phyloP scores from a whole-genome alignment of 495 filamentous ascomycete species.

The Hypoxylon lienhwacheense region DNA sequence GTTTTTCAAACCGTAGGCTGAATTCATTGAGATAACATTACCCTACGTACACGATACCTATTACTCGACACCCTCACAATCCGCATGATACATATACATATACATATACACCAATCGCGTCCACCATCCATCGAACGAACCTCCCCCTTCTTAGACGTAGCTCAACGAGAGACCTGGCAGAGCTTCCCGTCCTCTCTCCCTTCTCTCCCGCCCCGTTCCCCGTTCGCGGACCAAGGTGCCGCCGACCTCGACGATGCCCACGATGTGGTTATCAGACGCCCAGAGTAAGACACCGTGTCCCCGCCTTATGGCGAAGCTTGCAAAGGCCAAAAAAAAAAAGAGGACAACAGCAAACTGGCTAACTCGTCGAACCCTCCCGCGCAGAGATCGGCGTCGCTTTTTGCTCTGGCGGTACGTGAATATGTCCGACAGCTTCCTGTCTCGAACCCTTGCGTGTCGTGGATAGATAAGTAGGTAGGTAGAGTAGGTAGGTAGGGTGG shows the following conservation, averaged over 20 bases:
- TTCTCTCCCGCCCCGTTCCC: neutral
- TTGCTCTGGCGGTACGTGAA: slow-evolving; percentile 84
- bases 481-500: no score
- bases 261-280: slow-evolving; percentile 93
- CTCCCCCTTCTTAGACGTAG: neutral
- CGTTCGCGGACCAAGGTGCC: neutral
- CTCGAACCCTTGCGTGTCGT: slow-evolving; percentile 23
- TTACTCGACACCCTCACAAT: no score
- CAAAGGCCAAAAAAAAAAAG: no score
- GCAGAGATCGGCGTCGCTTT: slow-evolving; percentile 94
- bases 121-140: neutral
- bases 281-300: slow-evolving; percentile 91
- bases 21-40: no score
- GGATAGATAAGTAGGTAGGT: no score
- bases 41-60: no score
- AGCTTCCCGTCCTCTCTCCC: neutral
- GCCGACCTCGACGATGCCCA: slow-evolving; percentile 48
- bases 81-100: no score
- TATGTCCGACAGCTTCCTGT: slow-evolving; percentile 8
- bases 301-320: no score
- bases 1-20: no score
- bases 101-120: slow-evolving; percentile 13
- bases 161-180: neutral
- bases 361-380: no score
- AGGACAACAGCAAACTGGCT: no score